phyloP scores from a whole-genome alignment of 2,329 filamentous ascomycete genomes.

The Paramyrothecium roridum region DNA sequence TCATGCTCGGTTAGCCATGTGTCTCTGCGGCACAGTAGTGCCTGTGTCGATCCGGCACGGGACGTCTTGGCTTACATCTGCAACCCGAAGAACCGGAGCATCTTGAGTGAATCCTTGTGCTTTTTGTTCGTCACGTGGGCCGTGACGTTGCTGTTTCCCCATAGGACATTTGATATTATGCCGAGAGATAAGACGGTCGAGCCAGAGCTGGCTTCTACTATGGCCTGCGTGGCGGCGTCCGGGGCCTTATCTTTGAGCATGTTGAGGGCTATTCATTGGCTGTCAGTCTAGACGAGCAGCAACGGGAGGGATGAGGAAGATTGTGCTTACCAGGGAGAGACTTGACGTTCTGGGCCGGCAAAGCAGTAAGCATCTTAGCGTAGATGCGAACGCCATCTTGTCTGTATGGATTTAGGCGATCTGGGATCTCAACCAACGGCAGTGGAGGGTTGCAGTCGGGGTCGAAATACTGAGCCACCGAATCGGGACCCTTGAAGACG shows the following conservation, averaged over 20 bases:
- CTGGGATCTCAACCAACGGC: constrained; percentile 59
- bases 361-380: constrained; percentile 64
- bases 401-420: constrained; percentile 52
- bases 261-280: constrained; percentile 29
- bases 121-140: constrained; percentile 49
- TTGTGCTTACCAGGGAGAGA: constrained; percentile 48
- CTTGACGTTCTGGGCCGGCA: constrained; percentile 64
- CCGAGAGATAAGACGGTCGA: constrained; percentile 59
- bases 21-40: too few species aligned
- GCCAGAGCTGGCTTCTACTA: constrained; percentile 60
- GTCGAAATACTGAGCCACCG: constrained; percentile 56
- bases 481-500: constrained; percentile 55
- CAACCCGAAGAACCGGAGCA: constrained; percentile 31
- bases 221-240: constrained; percentile 40
- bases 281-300: constrained; percentile 1
- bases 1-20: constrained; percentile 2
- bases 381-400: constrained; percentile 59
- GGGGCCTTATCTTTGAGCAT: constrained; percentile 43
- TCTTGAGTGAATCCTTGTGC: constrained; percentile 23
- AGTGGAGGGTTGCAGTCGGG: constrained; percentile 55
- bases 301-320: neutral
- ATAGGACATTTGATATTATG: constrained; percentile 28
- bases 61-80: constrained; percentile 19
- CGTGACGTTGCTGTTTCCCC: constrained; percentile 35
- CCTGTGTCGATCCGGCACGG: neutral